A percentile compares a stretch with the other conserved stretches of the same genome.
Conservation (phyloP, 2,329 filamentous ascomycete species). For the Conoideocrella luteorostrata region DNA sequence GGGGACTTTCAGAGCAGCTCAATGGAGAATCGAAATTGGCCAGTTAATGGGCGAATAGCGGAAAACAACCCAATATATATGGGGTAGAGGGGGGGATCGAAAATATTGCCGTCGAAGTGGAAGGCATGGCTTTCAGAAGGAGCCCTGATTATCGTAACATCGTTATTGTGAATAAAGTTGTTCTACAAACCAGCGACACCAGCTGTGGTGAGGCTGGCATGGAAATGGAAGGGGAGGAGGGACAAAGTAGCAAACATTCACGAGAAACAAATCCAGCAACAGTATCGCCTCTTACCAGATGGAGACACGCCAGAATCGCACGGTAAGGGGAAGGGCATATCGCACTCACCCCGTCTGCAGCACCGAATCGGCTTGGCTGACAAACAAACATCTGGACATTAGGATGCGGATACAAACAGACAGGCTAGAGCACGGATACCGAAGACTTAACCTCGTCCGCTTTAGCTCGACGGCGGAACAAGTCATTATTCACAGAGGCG, state of each 20-base stretch:
- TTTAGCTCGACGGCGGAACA: no score
- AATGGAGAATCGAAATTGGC: slow-evolving; percentile 29
- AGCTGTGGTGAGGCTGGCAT: not conserved
- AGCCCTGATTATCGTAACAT: not conserved
- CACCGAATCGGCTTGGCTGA: not conserved
- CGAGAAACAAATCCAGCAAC: not conserved
- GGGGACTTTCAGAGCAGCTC: slow-evolving; percentile 19
- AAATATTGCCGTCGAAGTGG: not conserved
- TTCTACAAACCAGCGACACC: not conserved
- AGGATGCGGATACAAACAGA: no score
- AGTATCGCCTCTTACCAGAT: not conserved
- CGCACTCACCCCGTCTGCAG: not conserved
- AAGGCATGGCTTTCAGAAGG: not conserved
- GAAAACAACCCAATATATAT: slow-evolving; percentile 12
- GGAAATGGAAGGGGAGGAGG: not conserved
- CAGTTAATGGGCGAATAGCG: slow-evolving; percentile 39
- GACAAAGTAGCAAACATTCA: not conserved
- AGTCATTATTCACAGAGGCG: no score
- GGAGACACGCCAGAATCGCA: not conserved
- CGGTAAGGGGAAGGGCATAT: not conserved
- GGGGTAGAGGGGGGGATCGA: not conserved
- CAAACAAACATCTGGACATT: no score
- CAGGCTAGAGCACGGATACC: no score
- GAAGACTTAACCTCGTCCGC: no score
- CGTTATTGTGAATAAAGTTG: not conserved